phyloP scores from a whole-genome alignment of 768 basidiomycete genomes.

The Podaxis pistillaris region DNA sequence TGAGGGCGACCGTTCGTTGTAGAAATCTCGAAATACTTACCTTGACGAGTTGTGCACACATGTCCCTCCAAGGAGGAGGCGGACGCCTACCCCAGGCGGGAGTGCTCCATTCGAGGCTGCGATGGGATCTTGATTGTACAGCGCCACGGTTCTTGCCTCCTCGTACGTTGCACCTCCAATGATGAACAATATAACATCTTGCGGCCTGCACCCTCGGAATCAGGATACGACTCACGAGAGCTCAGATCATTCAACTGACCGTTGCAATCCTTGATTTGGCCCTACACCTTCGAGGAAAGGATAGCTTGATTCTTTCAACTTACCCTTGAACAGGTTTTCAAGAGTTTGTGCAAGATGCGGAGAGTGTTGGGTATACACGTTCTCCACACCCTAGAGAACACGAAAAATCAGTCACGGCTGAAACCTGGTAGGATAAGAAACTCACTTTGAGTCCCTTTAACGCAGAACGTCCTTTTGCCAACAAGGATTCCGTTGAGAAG shows the following conservation, averaged over 20 bases:
- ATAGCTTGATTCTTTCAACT: slow-evolving; percentile 84
- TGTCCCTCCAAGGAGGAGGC: slow-evolving; percentile 89
- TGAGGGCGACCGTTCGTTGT: slow-evolving; percentile 15
- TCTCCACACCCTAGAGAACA: slow-evolving; percentile 85
- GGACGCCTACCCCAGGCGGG: slow-evolving; percentile 57
- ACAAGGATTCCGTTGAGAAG: slow-evolving; percentile 91
- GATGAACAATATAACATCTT: slow-evolving; percentile 96
- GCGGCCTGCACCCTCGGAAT: slow-evolving; percentile 56
- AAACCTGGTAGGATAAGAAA: neutral
- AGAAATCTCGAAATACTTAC: slow-evolving; percentile 40
- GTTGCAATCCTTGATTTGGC: slow-evolving; percentile 66
- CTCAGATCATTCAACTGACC: slow-evolving; percentile 37
- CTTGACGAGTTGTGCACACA: slow-evolving; percentile 93
- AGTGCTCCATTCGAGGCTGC: slow-evolving; percentile 45
- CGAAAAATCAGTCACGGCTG: neutral
- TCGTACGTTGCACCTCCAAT: slow-evolving; percentile 96
- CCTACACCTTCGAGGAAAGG: slow-evolving; percentile 77
- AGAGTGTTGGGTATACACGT: slow-evolving; percentile 96
- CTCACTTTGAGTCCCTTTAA: slow-evolving; percentile 90
- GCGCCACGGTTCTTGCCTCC: slow-evolving; percentile 82
- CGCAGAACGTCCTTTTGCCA: slow-evolving; percentile 92
- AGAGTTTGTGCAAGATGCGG: slow-evolving; percentile 92
- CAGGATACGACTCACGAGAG: neutral
- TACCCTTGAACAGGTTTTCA: slow-evolving; percentile 84
- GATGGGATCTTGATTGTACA: slow-evolving; percentile 81